These are phyloP conservation scores for Ceratocystis cacaofunesta DNA, from an alignment of 2,329 filamentous ascomycete genomes.

Conservation along the genomic window DNA sequence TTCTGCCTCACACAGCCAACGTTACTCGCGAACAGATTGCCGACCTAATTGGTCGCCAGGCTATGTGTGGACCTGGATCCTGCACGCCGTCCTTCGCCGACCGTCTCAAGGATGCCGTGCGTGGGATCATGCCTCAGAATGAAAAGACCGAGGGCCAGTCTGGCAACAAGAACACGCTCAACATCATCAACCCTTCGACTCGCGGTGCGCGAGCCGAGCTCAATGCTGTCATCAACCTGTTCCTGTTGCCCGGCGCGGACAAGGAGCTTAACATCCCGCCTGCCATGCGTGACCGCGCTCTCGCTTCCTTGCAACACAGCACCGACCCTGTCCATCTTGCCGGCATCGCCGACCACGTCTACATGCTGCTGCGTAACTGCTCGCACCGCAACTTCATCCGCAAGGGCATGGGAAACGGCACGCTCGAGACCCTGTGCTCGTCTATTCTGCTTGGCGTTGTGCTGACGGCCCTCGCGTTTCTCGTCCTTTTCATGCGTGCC, in stretches of 20 bases:
- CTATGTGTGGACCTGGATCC: slow-evolving; percentile 16
- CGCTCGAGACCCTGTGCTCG: slow-evolving; percentile 34
- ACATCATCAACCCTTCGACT: slow-evolving; percentile 12
- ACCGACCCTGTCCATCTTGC: slow-evolving; percentile 28
- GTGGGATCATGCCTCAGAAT: slow-evolving; percentile 16
- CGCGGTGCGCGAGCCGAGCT: slow-evolving; percentile 24
- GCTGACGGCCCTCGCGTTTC: slow-evolving; percentile 28
- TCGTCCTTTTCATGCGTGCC: slow-evolving; percentile 28
- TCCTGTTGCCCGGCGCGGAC: slow-evolving; percentile 28
- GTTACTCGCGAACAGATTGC: slow-evolving; percentile 16
- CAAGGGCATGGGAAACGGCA: slow-evolving; percentile 38
- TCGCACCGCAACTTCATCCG: slow-evolving; percentile 37
- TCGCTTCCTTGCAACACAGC: slow-evolving; percentile 25
- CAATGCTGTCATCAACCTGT: slow-evolving; percentile 28
- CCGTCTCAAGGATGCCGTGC: slow-evolving; percentile 20
- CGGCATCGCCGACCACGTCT: slow-evolving; percentile 33
- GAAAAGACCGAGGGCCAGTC: slow-evolving; percentile 11
- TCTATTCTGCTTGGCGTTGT: slow-evolving; percentile 30
- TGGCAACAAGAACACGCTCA: slow-evolving; percentile 16
- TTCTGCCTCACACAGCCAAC: slow-evolving; percentile 9
- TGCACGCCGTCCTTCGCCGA: slow-evolving; percentile 17
- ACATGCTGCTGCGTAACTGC: slow-evolving; percentile 33
- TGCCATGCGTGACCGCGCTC: slow-evolving; percentile 27
- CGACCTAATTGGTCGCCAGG: slow-evolving; percentile 16
- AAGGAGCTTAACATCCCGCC: slow-evolving; percentile 36